Base-by-base conservation (phyloP, 768 basidiomycete species). In the Epithele typhae region DNA sequence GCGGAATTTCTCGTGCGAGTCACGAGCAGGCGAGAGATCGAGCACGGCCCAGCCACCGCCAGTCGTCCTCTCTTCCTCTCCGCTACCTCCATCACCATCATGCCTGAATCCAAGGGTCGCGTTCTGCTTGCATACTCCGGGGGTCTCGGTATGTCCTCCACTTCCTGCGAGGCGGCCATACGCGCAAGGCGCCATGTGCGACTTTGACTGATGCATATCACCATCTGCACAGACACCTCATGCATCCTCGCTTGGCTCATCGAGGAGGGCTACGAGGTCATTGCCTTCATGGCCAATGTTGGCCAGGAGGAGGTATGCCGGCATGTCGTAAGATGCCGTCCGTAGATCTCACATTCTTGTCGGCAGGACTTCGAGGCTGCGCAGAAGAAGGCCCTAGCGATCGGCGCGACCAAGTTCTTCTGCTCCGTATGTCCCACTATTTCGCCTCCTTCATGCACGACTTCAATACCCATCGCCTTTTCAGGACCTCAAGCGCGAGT, bases 241-340 rank as follows among this genome's bases (percentile, higher is more conserved):
- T 98, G 95, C 71, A 99, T 99, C 72, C 85, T 98, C 59, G 92
- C 92, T 43, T 99, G 95, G 95, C 76, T 99, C 69, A 92, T 98
- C 68, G 96, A 99, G 66, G 77, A 97, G 66, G 93, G 92, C 48
- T 99, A 98, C 70, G 90, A 98, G 63, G 95, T 97, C 54, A 82
- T 87, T 57, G 92, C 93, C 19, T 98, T 94, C 79, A 93, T 95
- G 89, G 91, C 92, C 11, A 90, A 94, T 70, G 87, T 95, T 46
- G 92, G 90, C 11, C 90, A 92, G 59, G 90, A 92, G 67, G 90
- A 92, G 75, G 89, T 82, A 43, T 24, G 68, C 54, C 27, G 14
- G 8, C 27, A n/a, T n/a, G n/a, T n/a, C n/a, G n/a, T n/a, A n/a
- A n/a, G n/a, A n/a, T n/a, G n/a, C n/a, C n/a, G n/a, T n/a, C n/a